A percentile compares a stretch with the other conserved stretches of the same genome.
phyloP scores from a whole-genome alignment of 306 rosid genomes.

The Purshia tridentata region DNA sequence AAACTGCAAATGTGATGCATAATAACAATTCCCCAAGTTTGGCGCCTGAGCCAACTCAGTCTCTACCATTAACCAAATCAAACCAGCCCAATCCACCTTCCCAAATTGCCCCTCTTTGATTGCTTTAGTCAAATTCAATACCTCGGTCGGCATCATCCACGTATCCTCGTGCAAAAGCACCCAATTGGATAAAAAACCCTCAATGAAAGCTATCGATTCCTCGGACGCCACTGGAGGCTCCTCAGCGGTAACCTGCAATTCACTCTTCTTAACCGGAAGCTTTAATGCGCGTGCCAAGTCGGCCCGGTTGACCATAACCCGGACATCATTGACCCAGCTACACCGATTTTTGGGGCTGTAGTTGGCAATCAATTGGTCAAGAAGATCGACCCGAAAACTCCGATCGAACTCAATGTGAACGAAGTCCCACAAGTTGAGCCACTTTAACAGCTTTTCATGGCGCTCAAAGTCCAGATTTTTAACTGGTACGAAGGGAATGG shows the following conservation, averaged over 20 bases:
- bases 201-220: conserved; percentile 51
- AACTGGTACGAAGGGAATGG: conserved; percentile 61
- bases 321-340: conserved; percentile 52
- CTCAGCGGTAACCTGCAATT: conserved; percentile 21
- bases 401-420: conserved; percentile 66
- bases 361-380: conserved; percentile 57
- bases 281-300: conserved; percentile 71
- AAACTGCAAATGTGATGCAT: conserved; percentile 83
- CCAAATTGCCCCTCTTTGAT: conserved; percentile 60
- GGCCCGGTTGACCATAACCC: conserved; percentile 53
- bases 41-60: conserved; percentile 59
- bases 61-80: conserved; percentile 81
- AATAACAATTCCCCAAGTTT: conserved; percentile 58
- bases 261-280: conserved; percentile 58
- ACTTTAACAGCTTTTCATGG: conserved; percentile 61
- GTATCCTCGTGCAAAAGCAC: conserved; percentile 76
- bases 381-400: conserved; percentile 51
- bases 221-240: conserved; percentile 7
- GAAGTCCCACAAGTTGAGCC: conserved; percentile 80
- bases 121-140: conserved; percentile 30
- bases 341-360: conserved; percentile 28
- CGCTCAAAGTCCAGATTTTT: conserved; percentile 57
- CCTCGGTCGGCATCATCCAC: conserved; percentile 60
- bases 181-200: conserved; percentile 68
- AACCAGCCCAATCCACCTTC: conserved; percentile 77